These are phyloP conservation scores for Alternaria sp. DNA, from an alignment of 2,329 filamentous ascomycete genomes.

Conservation along the genomic window DNA sequence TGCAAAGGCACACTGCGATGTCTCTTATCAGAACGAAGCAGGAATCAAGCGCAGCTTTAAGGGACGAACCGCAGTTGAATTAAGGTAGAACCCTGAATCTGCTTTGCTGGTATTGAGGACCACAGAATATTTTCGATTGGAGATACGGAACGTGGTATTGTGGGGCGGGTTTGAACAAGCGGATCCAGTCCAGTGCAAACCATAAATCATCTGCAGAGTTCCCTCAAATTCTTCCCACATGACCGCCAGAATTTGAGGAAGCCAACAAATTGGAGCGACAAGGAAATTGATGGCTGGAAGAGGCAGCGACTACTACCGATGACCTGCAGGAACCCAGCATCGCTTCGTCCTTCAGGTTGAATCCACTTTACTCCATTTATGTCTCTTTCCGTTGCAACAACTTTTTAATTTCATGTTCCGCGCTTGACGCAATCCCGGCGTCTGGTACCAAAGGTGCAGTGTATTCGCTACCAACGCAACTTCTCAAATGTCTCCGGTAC, in stretches of 20 bases:
- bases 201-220: too few relatives aligned
- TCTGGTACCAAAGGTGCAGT: neutral
- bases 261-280: too few relatives aligned
- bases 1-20: too few relatives aligned
- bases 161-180: neutral
- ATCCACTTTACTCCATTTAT: neutral
- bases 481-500: too few relatives aligned
- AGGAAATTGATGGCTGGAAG: neutral
- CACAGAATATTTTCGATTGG: neutral
- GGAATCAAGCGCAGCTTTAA: too few relatives aligned
- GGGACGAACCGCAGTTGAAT: too few relatives aligned
- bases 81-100: too few relatives aligned
- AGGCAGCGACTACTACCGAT: neutral
- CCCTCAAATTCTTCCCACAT: too few relatives aligned
- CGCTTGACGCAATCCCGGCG: neutral
- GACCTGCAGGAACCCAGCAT: neutral
- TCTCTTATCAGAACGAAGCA: too few relatives aligned
- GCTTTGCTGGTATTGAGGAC: neutral
- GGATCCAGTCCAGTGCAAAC: too few relatives aligned
- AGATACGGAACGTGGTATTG: neutral
- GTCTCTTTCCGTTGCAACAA: neutral
- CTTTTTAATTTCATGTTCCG: neutral
- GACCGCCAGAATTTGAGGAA: too few relatives aligned
- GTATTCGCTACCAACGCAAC: neutral
- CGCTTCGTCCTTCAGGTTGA: neutral